These are phyloP conservation scores for Arachnopeziza araneosa DNA, from an alignment of 2,329 filamentous ascomycete genomes.

Conservation along the genomic window DNA sequence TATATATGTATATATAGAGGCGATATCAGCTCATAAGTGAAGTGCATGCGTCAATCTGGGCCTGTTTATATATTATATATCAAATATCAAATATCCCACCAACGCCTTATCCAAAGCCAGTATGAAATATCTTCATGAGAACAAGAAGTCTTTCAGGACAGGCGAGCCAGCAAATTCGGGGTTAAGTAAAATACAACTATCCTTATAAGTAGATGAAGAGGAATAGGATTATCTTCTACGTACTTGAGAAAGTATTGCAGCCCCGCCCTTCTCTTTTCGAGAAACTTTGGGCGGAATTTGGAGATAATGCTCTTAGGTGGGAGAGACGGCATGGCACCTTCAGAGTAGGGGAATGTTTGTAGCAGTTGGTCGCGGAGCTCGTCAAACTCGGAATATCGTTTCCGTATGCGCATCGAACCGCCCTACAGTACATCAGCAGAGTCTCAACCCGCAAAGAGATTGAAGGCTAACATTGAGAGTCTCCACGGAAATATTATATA, in stretches of 20 bases:
- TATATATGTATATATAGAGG: no score
- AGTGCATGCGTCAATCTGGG: no score
- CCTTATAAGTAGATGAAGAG: conserved; percentile 7
- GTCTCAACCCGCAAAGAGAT: neutral
- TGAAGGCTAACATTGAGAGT: conserved; percentile 65
- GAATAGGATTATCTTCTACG: conserved; percentile 30
- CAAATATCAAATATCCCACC: neutral
- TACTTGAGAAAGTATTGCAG: conserved; percentile 93
- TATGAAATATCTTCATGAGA: conserved; percentile 18
- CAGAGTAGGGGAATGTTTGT: conserved; percentile 76
- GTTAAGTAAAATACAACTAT: conserved; percentile 82
- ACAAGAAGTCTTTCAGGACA: conserved; percentile 81
- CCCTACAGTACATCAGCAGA: conserved; percentile 37
- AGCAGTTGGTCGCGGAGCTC: conserved; percentile 69
- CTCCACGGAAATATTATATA: conserved; percentile 86
- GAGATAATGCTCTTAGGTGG: conserved; percentile 89
- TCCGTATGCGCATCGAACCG: conserved; percentile 56
- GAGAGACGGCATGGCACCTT: conserved; percentile 78
- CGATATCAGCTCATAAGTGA: no score
- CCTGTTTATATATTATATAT: no score
- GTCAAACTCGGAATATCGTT: conserved; percentile 91
- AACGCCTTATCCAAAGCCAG: neutral
- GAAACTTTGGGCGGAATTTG: conserved; percentile 76
- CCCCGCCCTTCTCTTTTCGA: conserved; percentile 77
- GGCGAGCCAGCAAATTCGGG: conserved; percentile 92